A percentile compares a stretch with the other conserved stretches of the same genome.
Conservation (phyloP, 805 yeast genomes). For the Priceomyces medius region DNA sequence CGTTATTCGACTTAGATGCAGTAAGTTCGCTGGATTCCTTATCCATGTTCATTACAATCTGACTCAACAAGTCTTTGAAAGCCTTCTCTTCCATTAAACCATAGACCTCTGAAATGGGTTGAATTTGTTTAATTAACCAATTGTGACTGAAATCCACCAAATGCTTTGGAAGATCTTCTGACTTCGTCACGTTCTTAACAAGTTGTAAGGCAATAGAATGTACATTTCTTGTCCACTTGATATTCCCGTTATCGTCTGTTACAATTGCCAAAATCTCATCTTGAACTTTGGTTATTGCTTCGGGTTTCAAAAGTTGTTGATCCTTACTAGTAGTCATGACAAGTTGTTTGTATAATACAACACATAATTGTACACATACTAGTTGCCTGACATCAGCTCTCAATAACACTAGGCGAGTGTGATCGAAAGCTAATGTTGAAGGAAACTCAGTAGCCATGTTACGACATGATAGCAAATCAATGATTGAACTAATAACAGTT, state of each 20-base stretch:
- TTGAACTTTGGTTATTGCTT: constrained; percentile 50
- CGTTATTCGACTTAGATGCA: constrained; percentile 1
- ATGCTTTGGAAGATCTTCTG: constrained; percentile 30
- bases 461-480: constrained; percentile 70
- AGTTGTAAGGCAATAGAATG: constrained; percentile 69
- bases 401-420: constrained; percentile 69
- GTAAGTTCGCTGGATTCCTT: constrained; percentile 7
- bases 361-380: constrained; percentile 74
- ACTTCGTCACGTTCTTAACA: constrained; percentile 38
- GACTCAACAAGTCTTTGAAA: constrained; percentile 47
- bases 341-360: constrained; percentile 70
- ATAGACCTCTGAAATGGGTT: constrained; percentile 76
- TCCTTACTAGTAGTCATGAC: constrained; percentile 26
- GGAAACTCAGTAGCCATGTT: constrained; percentile 84
- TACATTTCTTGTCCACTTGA: constrained; percentile 87
- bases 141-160: constrained; percentile 62
- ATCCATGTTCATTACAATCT: constrained; percentile 24
- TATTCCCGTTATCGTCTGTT: constrained; percentile 80
- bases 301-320: constrained; percentile 26
- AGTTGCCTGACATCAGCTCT: constrained; percentile 85
- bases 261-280: constrained; percentile 75
- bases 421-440: constrained; percentile 79
- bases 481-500: constrained; percentile 50
- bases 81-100: constrained; percentile 69
- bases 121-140: constrained; percentile 85